These are phyloP conservation scores for Fraxinus greggii DNA, from an alignment of 305 asterid species.

Conservation along the genomic window DNA sequence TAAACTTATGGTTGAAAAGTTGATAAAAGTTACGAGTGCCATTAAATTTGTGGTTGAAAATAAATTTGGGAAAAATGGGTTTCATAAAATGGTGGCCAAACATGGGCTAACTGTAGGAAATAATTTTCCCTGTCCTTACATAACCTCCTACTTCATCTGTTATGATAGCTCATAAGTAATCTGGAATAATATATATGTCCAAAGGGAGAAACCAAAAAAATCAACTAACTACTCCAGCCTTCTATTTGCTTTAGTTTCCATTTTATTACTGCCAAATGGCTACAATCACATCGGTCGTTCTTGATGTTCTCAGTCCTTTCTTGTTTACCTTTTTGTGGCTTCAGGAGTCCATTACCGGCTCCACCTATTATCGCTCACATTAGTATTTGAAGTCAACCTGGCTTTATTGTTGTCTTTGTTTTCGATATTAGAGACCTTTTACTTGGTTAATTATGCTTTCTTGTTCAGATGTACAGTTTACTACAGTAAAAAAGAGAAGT, in stretches of 20 bases:
- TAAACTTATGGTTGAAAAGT: neutral
- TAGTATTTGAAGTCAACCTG: neutral
- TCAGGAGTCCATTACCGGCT: neutral
- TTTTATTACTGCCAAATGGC: neutral
- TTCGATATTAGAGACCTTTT: neutral
- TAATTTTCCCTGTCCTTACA: neutral
- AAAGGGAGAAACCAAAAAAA: neutral
- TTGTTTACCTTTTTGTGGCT: neutral
- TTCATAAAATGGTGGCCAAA: neutral
- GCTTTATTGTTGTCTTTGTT: neutral
- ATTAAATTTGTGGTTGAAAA: neutral
- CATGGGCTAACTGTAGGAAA: neutral
- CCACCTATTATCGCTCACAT: neutral
- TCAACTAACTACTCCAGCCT: neutral
- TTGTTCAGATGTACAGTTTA: neutral
- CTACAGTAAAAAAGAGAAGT: neutral
- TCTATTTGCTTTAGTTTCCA: neutral
- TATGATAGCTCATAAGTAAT: neutral
- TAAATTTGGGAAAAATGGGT: neutral
- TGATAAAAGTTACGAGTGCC: neutral
- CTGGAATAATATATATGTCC: neutral
- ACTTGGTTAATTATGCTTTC: neutral
- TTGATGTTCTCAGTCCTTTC: neutral
- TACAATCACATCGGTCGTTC: neutral
- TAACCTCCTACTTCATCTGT: neutral